Conservation (phyloP, 129 eudicot genomes). For the Glebionis coronaria region DNA sequence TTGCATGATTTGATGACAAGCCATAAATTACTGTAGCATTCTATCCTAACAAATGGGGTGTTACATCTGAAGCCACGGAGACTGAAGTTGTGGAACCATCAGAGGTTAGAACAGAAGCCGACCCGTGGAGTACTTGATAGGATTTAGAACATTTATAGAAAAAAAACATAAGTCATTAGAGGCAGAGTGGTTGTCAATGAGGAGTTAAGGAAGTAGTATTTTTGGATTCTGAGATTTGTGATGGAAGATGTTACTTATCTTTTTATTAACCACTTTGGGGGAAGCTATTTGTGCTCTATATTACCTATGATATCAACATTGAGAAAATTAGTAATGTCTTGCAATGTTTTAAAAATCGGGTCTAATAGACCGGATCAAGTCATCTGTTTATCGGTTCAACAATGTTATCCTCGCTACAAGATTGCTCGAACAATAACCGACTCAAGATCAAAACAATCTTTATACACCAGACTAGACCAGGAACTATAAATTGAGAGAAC, state of each 20-base stretch:
- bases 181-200: neutral
- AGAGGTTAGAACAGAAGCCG: conserved; percentile 83
- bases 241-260: neutral
- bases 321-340: neutral
- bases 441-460: too few species aligned
- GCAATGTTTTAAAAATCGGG: too few species aligned
- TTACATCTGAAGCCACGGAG: conserved; percentile 30
- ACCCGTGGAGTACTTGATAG: conserved; percentile 83
- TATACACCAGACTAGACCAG: too few species aligned
- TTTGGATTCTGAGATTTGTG: conserved; percentile 21
- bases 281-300: neutral
- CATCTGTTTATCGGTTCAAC: too few species aligned
- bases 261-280: neutral
- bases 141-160: neutral
- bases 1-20: too few species aligned
- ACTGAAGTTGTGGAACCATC: conserved; percentile 83
- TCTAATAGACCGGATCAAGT: too few species aligned
- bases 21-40: too few species aligned
- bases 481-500: too few species aligned
- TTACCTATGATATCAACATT: neutral
- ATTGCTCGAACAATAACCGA: too few species aligned
- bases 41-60: too few species aligned
- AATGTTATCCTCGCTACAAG: too few species aligned
- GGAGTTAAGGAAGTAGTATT: conserved; percentile 1
- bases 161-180: neutral